Evolutionary conservation across 192 early-diverging fungal species (phyloP).

Genomic region (Backusella luteola): DNA sequence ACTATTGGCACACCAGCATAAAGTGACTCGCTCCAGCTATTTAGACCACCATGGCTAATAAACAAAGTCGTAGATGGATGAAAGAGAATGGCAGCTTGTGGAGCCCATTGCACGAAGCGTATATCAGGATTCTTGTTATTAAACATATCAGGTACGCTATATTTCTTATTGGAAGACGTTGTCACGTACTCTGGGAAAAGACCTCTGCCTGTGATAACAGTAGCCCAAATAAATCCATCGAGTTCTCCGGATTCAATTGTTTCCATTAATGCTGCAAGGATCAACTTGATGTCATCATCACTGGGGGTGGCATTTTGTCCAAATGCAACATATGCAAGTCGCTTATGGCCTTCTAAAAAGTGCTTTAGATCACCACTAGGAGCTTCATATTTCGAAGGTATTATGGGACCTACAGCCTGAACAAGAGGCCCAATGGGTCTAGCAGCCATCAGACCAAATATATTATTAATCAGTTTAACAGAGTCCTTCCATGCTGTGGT

Average conservation of each 20-base stretch:
- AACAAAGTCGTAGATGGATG: slow-evolving; percentile 27
- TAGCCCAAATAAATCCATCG: slow-evolving; percentile 40
- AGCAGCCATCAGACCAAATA: slow-evolving; percentile 21
- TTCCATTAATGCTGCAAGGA: slow-evolving; percentile 28
- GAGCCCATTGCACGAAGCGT: slow-evolving; percentile 16
- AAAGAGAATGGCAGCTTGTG: slow-evolving; percentile 32
- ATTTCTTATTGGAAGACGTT: background rate
- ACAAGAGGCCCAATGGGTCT: slow-evolving; percentile 26
- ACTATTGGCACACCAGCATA: slow-evolving; percentile 31
- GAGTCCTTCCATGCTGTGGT: slow-evolving; percentile 3
- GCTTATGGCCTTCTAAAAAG: slow-evolving; percentile 24
- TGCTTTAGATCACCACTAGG: background rate
- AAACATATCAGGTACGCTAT: slow-evolving; percentile 4
- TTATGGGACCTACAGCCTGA: slow-evolving; percentile 33
- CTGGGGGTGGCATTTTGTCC: slow-evolving; percentile 22
- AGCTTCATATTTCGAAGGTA: slow-evolving; percentile 19
- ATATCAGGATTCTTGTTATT: background rate
- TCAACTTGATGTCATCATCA: background rate
- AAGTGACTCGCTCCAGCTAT: slow-evolving; percentile 29
- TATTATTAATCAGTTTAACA: slow-evolving; percentile 26
- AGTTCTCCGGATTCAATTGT: slow-evolving; percentile 18
- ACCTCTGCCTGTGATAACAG: background rate
- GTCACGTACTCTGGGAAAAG: background rate
- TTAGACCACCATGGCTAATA: slow-evolving; percentile 29
- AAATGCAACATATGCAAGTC: slow-evolving; percentile 34